These are phyloP conservation scores for Ambrosia trifida DNA, from an alignment of 129 eudicot species.

Conservation along the genomic window DNA sequence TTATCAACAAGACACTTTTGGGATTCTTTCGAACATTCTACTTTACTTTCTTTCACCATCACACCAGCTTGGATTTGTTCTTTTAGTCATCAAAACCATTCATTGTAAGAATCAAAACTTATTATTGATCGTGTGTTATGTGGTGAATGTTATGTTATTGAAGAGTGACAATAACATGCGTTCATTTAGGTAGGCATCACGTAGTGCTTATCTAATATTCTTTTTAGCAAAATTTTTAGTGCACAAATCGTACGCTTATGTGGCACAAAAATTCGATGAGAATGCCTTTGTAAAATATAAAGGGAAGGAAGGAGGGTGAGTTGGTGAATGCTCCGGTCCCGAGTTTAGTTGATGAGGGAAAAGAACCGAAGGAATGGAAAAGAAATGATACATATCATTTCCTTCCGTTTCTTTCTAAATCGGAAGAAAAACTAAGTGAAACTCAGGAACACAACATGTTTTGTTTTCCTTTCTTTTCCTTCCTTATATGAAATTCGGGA, in stretches of 20 bases:
- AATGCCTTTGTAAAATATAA: slow-evolving; percentile 5
- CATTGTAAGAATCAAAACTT: background rate
- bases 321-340: no score
- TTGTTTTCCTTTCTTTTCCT: no score
- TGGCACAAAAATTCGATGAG: slow-evolving; percentile 17
- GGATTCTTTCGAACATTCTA: slow-evolving; percentile 28
- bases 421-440: no score
- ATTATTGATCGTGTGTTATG: background rate
- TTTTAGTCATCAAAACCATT: slow-evolving; percentile 17
- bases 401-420: no score
- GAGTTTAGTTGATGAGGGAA: no score
- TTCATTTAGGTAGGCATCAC: slow-evolving; percentile 17
- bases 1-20: slow-evolving; percentile 32
- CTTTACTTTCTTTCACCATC: slow-evolving; percentile 28
- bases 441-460: no score
- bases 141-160: background rate
- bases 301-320: slow-evolving; percentile 2
- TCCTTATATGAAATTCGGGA: no score
- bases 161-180: slow-evolving; percentile 18
- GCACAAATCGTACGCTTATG: slow-evolving; percentile 20
- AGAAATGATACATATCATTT: no score
- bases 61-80: slow-evolving; percentile 26
- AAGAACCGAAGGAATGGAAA: no score
- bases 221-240: slow-evolving; percentile 16
- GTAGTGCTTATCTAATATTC: slow-evolving; percentile 26